Percentiles rank a stretch among this genome's conserved stretches.
phyloP scores from a whole-genome alignment of 1,284 basidiomycete genomes.

The Pseudozyma sp. region DNA sequence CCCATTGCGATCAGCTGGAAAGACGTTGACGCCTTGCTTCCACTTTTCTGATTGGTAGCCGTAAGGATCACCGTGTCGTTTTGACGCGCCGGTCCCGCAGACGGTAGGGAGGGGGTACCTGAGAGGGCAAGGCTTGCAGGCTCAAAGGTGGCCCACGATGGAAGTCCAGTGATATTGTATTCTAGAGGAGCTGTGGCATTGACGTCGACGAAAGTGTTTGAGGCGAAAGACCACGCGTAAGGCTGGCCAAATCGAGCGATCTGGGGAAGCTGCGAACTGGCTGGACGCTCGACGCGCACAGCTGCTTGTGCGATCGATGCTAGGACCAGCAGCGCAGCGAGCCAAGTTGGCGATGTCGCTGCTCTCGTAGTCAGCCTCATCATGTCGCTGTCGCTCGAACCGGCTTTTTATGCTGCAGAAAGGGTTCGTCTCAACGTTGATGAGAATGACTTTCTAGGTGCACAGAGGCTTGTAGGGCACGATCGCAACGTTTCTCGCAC shows the following conservation, averaged over 20 bases:
- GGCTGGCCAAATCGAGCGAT: conserved; percentile 57
- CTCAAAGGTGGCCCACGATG: conserved; percentile 61
- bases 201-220: conserved; percentile 50
- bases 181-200: conserved; percentile 33
- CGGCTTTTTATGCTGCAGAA: too few relatives aligned
- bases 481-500: too few relatives aligned
- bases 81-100: conserved; percentile 6
- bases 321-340: conserved; percentile 9
- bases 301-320: conserved; percentile 12
- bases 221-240: conserved; percentile 58
- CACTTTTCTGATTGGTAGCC: conserved; percentile 29
- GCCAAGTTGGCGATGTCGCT: conserved; percentile 3
- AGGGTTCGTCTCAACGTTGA: too few relatives aligned
- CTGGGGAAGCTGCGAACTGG: conserved; percentile 51
- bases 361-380: too few relatives aligned
- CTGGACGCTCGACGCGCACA: conserved; percentile 40
- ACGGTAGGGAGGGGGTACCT: conserved; percentile 43
- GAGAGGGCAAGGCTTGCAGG: conserved; percentile 42
- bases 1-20: conserved; percentile 54
- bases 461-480: too few relatives aligned
- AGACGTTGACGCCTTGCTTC: conserved; percentile 19
- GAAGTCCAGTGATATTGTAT: conserved; percentile 46
- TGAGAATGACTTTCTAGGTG: too few relatives aligned
- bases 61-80: conserved; percentile 21
- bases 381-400: too few relatives aligned